A percentile compares a stretch with the other conserved stretches of the same genome.
These are phyloP conservation scores for Colletotrichum tamarilloi DNA, from an alignment of 2,329 filamentous ascomycete species.

Conservation along the genomic window DNA sequence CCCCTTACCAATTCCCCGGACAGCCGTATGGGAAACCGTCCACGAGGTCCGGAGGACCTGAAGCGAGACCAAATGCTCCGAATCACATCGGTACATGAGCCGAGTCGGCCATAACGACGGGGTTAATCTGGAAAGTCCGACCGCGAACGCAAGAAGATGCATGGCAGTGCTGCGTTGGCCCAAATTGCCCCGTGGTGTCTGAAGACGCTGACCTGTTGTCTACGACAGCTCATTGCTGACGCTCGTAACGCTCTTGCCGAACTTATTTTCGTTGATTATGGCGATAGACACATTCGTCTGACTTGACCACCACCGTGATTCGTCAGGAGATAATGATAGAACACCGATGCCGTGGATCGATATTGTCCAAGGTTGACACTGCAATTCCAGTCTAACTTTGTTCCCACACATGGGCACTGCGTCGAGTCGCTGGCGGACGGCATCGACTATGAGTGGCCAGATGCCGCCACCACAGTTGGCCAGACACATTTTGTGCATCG, in stretches of 20 bases:
- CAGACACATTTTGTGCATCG: background rate
- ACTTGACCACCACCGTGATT: background rate
- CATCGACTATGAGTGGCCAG: background rate
- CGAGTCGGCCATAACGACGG: constrained; percentile 18
- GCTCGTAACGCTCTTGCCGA: background rate
- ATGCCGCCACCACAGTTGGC: background rate
- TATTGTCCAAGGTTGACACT: background rate
- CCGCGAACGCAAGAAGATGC: background rate
- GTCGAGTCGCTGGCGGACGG: background rate
- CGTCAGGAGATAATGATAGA: background rate
- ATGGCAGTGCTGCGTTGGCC: background rate
- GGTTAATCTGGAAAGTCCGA: constrained; percentile 14
- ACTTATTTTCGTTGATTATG: background rate
- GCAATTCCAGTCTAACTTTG: background rate
- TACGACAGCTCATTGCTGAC: background rate
- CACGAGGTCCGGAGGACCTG: constrained; percentile 5
- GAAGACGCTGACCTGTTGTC: background rate
- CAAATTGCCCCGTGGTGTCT: background rate
- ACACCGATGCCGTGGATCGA: background rate
- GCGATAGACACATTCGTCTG: background rate
- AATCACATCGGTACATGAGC: constrained; percentile 7
- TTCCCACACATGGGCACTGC: background rate
- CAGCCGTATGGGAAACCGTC: background rate
- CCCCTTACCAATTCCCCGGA: constrained; percentile 15
- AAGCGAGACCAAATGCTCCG: constrained; percentile 3